A percentile compares a stretch with the other conserved stretches of the same genome.
phyloP scores from a whole-genome alignment of 2,329 filamentous ascomycete species.

The Curvularia lunata region DNA sequence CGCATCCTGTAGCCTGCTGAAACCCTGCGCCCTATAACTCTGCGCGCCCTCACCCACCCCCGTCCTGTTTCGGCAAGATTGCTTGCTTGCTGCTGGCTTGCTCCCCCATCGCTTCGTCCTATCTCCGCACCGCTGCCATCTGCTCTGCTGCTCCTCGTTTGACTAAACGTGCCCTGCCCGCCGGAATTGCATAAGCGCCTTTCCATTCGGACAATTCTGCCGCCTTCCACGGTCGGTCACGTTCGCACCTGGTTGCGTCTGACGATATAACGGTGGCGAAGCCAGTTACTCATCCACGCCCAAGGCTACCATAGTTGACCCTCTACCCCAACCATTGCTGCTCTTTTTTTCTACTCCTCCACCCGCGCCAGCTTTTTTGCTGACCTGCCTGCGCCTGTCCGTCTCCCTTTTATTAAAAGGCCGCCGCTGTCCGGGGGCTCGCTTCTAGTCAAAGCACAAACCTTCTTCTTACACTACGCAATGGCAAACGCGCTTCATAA shows the following conservation, averaged over 20 bases:
- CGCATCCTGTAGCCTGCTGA: conserved; percentile 38
- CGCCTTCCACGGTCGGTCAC: conserved; percentile 39
- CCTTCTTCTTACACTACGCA: conserved; percentile 27
- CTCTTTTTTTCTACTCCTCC: neutral
- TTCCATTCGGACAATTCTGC: conserved; percentile 36
- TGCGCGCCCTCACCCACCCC: conserved; percentile 5
- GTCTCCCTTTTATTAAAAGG: conserved; percentile 11
- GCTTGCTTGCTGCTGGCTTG: conserved; percentile 5
- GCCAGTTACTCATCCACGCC: conserved; percentile 14
- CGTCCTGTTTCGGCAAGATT: conserved; percentile 36
- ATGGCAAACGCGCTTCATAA: conserved; percentile 42
- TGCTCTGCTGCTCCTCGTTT: neutral
- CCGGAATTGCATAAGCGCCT: conserved; percentile 33
- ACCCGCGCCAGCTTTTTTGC: neutral
- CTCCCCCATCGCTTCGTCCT: no score
- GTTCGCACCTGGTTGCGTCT: conserved; percentile 22
- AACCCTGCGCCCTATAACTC: conserved; percentile 34
- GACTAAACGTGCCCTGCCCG: neutral
- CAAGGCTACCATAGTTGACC: conserved; percentile 20
- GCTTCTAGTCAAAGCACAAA: conserved; percentile 25
- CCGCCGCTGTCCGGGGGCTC: conserved; percentile 11
- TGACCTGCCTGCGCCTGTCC: conserved; percentile 21
- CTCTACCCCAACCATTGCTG: conserved; percentile 18
- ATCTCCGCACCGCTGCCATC: neutral
- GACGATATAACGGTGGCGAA: conserved; percentile 19